A percentile compares a stretch with the other conserved stretches of the same genome.
Conservation (phyloP, 805 yeast genomes). For the Kluyveromyces dobzhanskii region DNA sequence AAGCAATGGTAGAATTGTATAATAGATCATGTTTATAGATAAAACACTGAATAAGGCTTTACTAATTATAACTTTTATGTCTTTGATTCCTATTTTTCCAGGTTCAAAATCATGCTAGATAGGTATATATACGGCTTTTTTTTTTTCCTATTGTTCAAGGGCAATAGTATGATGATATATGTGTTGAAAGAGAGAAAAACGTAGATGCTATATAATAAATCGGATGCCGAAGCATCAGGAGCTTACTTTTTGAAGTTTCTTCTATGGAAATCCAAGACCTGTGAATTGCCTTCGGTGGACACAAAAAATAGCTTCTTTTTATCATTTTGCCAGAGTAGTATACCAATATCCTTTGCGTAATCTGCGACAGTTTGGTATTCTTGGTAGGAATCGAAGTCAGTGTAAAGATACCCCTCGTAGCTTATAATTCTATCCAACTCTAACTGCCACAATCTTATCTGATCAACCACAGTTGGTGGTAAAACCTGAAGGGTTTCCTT, state of each 20-base stretch:
- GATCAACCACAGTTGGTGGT: conserved; percentile 97
- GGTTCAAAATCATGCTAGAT: too few relatives aligned
- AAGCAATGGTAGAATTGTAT: conserved; percentile 11
- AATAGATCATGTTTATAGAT: conserved; percentile 11
- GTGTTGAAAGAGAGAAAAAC: too few relatives aligned
- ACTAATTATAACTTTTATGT: not conserved
- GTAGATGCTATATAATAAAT: too few relatives aligned
- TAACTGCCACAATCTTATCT: conserved; percentile 90
- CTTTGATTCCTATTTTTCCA: too few relatives aligned
- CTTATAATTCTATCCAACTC: conserved; percentile 89
- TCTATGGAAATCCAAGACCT: conserved; percentile 85
- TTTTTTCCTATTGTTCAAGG: too few relatives aligned
- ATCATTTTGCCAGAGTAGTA: conserved; percentile 78
- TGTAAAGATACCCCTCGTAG: conserved; percentile 78
- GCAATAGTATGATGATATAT: too few relatives aligned
- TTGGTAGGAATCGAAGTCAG: conserved; percentile 68
- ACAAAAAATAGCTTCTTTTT: conserved; percentile 70
- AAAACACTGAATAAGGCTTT: conserved; percentile 10
- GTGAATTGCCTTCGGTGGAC: conserved; percentile 76
- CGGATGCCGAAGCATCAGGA: too few relatives aligned
- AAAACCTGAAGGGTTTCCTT: conserved; percentile 52
- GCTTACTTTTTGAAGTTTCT: conserved; percentile 31
- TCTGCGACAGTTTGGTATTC: conserved; percentile 66
- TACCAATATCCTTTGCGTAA: conserved; percentile 89
- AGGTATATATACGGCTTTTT: too few relatives aligned